phyloP scores from a whole-genome alignment of 208 protist species.

The Leishmania arabica region DNA sequence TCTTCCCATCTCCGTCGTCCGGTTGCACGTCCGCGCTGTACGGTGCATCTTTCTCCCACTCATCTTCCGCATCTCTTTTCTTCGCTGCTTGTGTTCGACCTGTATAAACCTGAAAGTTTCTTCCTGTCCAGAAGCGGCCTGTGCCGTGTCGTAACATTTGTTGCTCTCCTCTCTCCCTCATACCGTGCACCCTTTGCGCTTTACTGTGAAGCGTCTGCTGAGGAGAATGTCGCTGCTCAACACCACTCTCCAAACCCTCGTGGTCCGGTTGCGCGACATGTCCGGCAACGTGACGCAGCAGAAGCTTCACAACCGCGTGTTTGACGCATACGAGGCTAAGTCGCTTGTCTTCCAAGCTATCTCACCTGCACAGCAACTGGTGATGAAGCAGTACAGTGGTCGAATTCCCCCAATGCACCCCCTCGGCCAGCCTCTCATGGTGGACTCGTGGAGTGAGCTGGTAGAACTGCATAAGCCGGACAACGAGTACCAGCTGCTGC shows the following conservation, averaged over 20 bases:
- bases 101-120: not conserved
- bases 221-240: conserved; percentile 80
- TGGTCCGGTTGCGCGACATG: conserved; percentile 84
- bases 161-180: not conserved
- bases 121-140: not conserved
- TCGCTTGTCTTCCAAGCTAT: conserved; percentile 88
- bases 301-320: conserved; percentile 90
- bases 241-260: conserved; percentile 82
- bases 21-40: not conserved
- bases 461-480: conserved; percentile 64
- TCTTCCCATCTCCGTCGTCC: not conserved
- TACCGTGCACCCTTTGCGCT: not conserved
- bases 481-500: conserved; percentile 86
- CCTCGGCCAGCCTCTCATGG: conserved; percentile 67
- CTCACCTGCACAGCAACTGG: conserved; percentile 65
- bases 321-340: conserved; percentile 92
- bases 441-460: conserved; percentile 84
- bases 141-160: not conserved
- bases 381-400: conserved; percentile 72
- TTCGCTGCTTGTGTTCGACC: not conserved
- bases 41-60: not conserved
- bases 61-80: not conserved
- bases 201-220: not conserved
- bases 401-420: conserved; percentile 78
- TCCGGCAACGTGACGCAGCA: conserved; percentile 87